Conservation (phyloP, 306 rosid species). For the Cicer yamashitae region DNA sequence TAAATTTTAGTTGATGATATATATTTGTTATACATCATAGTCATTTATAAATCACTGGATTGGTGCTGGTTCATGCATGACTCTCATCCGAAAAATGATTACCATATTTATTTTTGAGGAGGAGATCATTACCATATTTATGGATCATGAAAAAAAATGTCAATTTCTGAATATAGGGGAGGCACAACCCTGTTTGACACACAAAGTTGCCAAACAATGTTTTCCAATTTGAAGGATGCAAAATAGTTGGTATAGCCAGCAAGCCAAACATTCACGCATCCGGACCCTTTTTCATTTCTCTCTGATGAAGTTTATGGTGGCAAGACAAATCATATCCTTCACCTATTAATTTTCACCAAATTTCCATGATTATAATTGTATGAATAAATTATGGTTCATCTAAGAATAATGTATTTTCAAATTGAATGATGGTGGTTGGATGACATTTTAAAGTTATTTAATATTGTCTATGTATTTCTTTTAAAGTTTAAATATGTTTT, state of each 20-base stretch:
- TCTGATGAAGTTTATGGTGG: background rate
- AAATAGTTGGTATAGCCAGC: conserved; percentile 47
- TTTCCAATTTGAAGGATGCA: conserved; percentile 37
- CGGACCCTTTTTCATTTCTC: background rate
- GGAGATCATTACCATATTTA: too few relatives aligned
- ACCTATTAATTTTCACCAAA: background rate
- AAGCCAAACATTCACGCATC: conserved; percentile 25
- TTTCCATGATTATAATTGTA: background rate
- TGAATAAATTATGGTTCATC: background rate
- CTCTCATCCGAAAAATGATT: too few relatives aligned
- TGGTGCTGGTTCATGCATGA: background rate
- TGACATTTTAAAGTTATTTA: too few relatives aligned
- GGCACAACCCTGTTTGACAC: conserved; percentile 6
- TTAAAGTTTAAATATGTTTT: too few relatives aligned
- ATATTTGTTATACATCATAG: background rate
- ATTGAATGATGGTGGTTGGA: too few relatives aligned
- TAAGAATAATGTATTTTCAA: too few relatives aligned
- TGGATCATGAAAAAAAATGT: too few relatives aligned
- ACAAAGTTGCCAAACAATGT: conserved; percentile 33
- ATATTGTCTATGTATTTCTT: too few relatives aligned
- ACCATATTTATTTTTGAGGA: too few relatives aligned
- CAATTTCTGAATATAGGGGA: too few relatives aligned
- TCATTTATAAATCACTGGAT: background rate
- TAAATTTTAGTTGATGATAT: background rate
- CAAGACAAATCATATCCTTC: conserved; percentile 8